Conservation (phyloP, 2,329 filamentous ascomycete genomes). For the Pestalotiopsis sp. region DNA sequence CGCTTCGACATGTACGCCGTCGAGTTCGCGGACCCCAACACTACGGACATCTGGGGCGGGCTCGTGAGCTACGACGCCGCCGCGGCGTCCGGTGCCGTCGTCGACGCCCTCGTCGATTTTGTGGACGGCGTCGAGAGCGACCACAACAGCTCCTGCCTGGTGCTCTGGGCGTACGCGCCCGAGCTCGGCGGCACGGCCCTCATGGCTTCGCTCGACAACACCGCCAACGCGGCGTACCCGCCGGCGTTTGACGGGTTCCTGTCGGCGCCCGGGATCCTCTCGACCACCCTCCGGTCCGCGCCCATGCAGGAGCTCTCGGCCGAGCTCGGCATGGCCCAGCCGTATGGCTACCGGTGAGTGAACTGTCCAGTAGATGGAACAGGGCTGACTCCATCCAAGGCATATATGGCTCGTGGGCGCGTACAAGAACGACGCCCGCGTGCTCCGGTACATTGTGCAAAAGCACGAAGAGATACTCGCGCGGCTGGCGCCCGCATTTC, state of each 20-base stretch:
- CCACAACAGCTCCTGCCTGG: neutral
- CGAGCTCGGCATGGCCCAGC: slow-evolving; percentile 13
- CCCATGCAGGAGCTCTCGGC: slow-evolving; percentile 5
- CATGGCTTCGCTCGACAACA: neutral
- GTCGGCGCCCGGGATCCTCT: slow-evolving; percentile 11
- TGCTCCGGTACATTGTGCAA: slow-evolving; percentile 38
- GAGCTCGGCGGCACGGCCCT: neutral
- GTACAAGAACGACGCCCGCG: slow-evolving; percentile 19
- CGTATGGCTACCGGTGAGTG: slow-evolving; percentile 7
- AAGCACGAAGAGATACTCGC: slow-evolving; percentile 41
- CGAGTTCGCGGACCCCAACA: neutral
- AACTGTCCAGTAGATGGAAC: neutral
- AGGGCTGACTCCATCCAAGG: neutral
- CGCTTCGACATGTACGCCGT: slow-evolving; percentile 28
- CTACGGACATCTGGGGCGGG: slow-evolving; percentile 20
- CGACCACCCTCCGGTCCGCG: neutral
- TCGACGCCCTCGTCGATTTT: slow-evolving; percentile 20
- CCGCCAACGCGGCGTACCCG: slow-evolving; percentile 2
- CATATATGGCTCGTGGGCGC: slow-evolving; percentile 17
- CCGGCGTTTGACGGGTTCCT: slow-evolving; percentile 18
- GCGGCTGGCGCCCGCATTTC: slow-evolving; percentile 26
- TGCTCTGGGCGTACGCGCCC: neutral
- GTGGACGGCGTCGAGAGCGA: slow-evolving; percentile 13
- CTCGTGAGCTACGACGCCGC: slow-evolving; percentile 12
- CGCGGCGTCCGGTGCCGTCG: slow-evolving; percentile 11